Percentiles rank a stretch among this genome's conserved stretches.
phyloP scores from a whole-genome alignment of 805 yeast species.

The Yarrowia keelungensis region DNA sequence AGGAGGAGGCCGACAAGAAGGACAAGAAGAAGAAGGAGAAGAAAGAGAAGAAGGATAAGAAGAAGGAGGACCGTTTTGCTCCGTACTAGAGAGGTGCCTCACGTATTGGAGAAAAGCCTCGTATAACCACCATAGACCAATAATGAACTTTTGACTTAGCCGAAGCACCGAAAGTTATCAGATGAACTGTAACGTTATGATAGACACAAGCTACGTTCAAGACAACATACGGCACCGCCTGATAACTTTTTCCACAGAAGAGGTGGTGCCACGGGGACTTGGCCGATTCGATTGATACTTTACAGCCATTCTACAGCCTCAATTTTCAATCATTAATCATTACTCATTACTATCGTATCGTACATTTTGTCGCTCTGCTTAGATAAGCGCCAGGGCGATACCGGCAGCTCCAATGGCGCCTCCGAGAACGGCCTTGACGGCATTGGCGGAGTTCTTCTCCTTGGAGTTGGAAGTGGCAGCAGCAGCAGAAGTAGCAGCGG shows the following conservation, averaged over 20 bases:
- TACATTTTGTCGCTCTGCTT: neutral
- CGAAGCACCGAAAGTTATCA: too few relatives aligned
- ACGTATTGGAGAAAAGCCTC: too few relatives aligned
- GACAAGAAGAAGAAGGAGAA: conserved; percentile 34
- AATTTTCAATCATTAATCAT: conserved; percentile 2
- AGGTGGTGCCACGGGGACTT: too few relatives aligned
- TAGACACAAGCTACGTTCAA: too few relatives aligned
- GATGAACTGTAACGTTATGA: too few relatives aligned
- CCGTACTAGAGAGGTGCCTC: neutral
- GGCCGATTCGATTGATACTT: neutral
- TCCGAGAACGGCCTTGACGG: conserved; percentile 47
- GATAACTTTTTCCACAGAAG: too few relatives aligned
- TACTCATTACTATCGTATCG: conserved; percentile 25
- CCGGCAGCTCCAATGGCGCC: conserved; percentile 39
- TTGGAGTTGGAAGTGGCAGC: conserved; percentile 76
- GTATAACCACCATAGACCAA: too few relatives aligned
- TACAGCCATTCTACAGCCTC: neutral
- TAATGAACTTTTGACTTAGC: too few relatives aligned
- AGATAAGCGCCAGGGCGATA: conserved; percentile 37
- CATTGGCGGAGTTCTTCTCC: conserved; percentile 57
- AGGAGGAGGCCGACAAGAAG: conserved; percentile 38
- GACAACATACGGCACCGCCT: too few relatives aligned
- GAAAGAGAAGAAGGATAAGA: conserved; percentile 23
- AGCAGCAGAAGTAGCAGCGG: conserved; percentile 80
- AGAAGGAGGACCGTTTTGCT: conserved; percentile 42